Evolutionary conservation across 345 rosid species (phyloP).

Genomic region (Brassica cretica): DNA sequence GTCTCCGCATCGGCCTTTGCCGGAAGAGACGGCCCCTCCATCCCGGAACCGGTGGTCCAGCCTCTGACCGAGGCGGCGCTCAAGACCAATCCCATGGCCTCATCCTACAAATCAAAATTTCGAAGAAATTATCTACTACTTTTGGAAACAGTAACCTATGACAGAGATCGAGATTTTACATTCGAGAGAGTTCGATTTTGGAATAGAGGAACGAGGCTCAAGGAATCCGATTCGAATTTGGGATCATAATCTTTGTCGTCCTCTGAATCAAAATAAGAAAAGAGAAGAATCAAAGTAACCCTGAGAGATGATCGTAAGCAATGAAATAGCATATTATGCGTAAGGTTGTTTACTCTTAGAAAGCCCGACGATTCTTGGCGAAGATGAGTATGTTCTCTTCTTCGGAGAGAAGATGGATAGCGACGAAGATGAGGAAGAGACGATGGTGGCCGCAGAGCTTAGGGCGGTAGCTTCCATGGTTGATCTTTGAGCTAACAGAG

Average conservation of each 20-base stretch:
- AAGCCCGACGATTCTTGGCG: slow-evolving; percentile 45
- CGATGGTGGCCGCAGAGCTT: slow-evolving; percentile 52
- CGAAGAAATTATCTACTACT: not conserved
- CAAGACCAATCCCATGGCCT: slow-evolving; percentile 84
- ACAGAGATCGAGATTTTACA: slow-evolving; percentile 40
- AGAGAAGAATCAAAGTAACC: not conserved
- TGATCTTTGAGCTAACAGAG: slow-evolving; percentile 30
- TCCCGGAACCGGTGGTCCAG: slow-evolving; percentile 93
- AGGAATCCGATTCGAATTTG: slow-evolving; percentile 51
- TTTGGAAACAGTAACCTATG: not conserved
- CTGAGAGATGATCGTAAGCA: slow-evolving; percentile 3
- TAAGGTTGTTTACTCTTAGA: slow-evolving; percentile 54
- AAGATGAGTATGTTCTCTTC: slow-evolving; percentile 43
- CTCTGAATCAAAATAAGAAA: slow-evolving; percentile 37
- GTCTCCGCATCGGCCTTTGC: slow-evolving; percentile 57
- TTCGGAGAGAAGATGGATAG: slow-evolving; percentile 57
- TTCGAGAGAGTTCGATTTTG: slow-evolving; percentile 57
- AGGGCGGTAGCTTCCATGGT: slow-evolving; percentile 60
- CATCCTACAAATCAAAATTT: slow-evolving; percentile 50
- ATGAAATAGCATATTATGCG: not conserved
- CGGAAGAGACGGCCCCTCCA: slow-evolving; percentile 86
- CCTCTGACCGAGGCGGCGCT: slow-evolving; percentile 81
- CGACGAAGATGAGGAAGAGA: slow-evolving; percentile 55
- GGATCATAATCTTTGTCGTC: slow-evolving; percentile 56
- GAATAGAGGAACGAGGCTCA: slow-evolving; percentile 66